phyloP scores from a whole-genome alignment of 306 rosid species.

The Trifolium repens region DNA sequence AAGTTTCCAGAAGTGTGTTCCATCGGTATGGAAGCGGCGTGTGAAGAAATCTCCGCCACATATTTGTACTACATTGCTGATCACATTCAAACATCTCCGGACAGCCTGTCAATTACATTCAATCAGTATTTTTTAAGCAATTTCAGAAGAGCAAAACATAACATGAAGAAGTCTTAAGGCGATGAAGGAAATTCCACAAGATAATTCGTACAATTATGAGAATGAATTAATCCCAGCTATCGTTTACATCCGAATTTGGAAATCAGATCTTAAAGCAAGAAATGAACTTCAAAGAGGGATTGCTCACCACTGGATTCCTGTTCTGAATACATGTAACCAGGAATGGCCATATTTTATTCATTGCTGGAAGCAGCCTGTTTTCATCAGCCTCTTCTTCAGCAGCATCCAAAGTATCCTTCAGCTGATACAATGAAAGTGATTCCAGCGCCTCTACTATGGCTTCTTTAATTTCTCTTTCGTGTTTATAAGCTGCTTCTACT shows the following conservation, averaged over 20 bases:
- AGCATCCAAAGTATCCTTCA: conserved; percentile 68
- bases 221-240: too few relatives aligned
- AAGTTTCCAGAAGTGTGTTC: conserved; percentile 82
- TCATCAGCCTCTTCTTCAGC: conserved; percentile 75
- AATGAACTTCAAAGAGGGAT: conserved; percentile 31
- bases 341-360: conserved; percentile 96
- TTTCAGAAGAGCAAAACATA: conserved; percentile 26
- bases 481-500: conserved; percentile 81
- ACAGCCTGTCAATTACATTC: conserved; percentile 60
- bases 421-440: conserved; percentile 59
- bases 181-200: conserved; percentile 16
- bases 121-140: conserved; percentile 11
- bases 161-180: neutral
- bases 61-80: conserved; percentile 64
- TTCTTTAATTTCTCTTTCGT: conserved; percentile 75
- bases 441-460: conserved; percentile 63
- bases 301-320: conserved; percentile 75
- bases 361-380: conserved; percentile 93
- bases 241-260: neutral
- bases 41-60: conserved; percentile 90
- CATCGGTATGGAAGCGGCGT: conserved; percentile 81
- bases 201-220: neutral
- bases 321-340: conserved; percentile 76
- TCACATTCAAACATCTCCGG: conserved; percentile 67
- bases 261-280: conserved; percentile 10